Base-by-base conservation (phyloP, 2,329 filamentous ascomycete genomes). In the Colletotrichum euphorbiae region DNA sequence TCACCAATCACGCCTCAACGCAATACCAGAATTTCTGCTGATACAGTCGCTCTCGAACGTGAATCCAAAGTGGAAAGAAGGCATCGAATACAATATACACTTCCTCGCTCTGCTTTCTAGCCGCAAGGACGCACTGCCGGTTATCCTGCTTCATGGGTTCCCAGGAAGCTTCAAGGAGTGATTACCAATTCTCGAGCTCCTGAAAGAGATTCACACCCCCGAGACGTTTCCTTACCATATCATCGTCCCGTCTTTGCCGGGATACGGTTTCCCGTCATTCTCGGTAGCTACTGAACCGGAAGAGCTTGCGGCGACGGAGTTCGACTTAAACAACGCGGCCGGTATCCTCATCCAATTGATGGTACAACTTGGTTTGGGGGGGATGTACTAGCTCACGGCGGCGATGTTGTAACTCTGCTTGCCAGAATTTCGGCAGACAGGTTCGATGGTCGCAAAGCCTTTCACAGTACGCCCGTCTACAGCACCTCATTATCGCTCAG, bases 381-480 rank as follows among this genome's bases (percentile, higher is more conserved):
- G 33, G 7, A 12, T 13, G 3, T 55, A 55, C 40, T 55, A 11
- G 42, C 19, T 12, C 40, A 55, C 3, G 50, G 50, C 31, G 40
- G 50, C 13, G 60, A 62, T 19, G 28, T 62, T 5, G 38, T n/a
- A 5, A 54, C 15, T 2, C 42, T 48, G 5, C 13, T 38, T 17
- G 38, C 31, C 9, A 50, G 40, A 4, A n/a, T 46, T 12, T 28
- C 57, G 42, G 48, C 48, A 13, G 13, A 4, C 17, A 31, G 19
- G 9, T 42, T 51, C 28, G 19, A 60, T n/a, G 57, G 57, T 5
- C 42, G 31, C 19, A 33, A 36, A 17, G 15, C 50, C 8, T 54
- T 56, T 13, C 57, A 51, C 28, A 50, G 67, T 38, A 13, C 24
- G 83, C 15, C 48, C 11, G 2, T 19, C 36, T 28, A 28, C 28